Conservation (phyloP, 2,329 filamentous ascomycete species). For the Microdochium paspali region DNA sequence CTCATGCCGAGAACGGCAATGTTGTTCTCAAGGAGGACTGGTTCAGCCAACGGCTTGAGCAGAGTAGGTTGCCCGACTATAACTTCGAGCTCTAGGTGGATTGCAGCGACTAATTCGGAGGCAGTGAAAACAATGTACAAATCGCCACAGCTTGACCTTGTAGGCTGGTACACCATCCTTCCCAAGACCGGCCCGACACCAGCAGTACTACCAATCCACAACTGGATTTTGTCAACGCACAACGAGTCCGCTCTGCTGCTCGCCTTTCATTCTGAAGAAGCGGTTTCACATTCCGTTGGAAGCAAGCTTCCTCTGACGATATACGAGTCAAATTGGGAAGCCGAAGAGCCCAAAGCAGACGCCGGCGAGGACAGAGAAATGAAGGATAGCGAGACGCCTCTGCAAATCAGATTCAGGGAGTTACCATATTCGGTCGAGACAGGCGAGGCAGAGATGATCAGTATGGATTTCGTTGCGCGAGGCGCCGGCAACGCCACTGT, state of each 20-base stretch:
- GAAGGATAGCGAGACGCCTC: conserved; percentile 49
- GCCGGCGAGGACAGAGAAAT: conserved; percentile 61
- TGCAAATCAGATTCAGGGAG: conserved; percentile 69
- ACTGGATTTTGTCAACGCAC: conserved; percentile 61
- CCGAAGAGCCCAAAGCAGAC: conserved; percentile 42
- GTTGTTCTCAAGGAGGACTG: conserved; percentile 57
- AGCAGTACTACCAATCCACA: conserved; percentile 65
- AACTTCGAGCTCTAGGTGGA: neutral
- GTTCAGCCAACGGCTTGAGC: conserved; percentile 71
- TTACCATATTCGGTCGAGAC: conserved; percentile 85
- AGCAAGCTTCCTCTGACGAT: conserved; percentile 83
- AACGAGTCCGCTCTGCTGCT: conserved; percentile 86
- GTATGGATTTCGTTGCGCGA: conserved; percentile 84
- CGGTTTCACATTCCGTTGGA: conserved; percentile 46
- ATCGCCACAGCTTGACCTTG: conserved; percentile 69
- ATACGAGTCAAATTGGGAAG: conserved; percentile 77
- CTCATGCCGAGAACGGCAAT: conserved; percentile 41
- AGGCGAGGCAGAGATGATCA: conserved; percentile 95
- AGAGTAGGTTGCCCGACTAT: conserved; percentile 54
- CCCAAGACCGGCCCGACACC: conserved; percentile 61
- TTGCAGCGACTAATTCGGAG: neutral
- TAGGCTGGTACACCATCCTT: conserved; percentile 85
- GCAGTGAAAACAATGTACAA: conserved; percentile 85
- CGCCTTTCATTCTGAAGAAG: conserved; percentile 67
- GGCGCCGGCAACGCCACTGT: conserved; percentile 74